These are phyloP conservation scores for Cenchrus americanus DNA, from an alignment of 176 grass and related monocot genomes.

Conservation along the genomic window DNA sequence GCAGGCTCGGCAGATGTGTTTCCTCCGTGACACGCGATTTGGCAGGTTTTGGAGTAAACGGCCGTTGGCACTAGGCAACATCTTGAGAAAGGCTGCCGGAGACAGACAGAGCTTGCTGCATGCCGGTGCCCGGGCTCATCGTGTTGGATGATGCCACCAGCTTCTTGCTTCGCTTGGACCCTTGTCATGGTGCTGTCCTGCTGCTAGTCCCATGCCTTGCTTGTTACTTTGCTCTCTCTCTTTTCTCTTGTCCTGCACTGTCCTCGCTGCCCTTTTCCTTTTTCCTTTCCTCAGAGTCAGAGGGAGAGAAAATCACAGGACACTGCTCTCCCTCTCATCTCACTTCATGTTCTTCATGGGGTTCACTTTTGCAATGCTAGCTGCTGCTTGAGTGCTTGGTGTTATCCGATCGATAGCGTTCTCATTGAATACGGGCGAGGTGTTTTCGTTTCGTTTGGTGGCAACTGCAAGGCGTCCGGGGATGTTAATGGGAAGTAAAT, in stretches of 20 bases:
- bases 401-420: not conserved
- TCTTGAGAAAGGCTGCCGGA: slow-evolving; percentile 22
- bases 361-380: not conserved
- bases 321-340: not conserved
- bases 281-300: not conserved
- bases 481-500: slow-evolving; percentile 29
- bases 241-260: not conserved
- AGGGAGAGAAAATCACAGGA: not conserved
- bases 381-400: not conserved
- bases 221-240: not conserved
- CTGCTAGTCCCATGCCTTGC: not conserved
- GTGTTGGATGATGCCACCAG: slow-evolving; percentile 29
- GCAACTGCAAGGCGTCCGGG: not conserved
- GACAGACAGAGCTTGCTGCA: slow-evolving; percentile 9
- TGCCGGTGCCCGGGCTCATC: not conserved
- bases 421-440: not conserved
- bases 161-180: slow-evolving; percentile 7
- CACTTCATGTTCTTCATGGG: not conserved
- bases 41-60: slow-evolving; percentile 30
- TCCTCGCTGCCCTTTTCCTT: slow-evolving; percentile 9
- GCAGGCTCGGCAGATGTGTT: not conserved
- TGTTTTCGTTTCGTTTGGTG: not conserved
- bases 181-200: slow-evolving; percentile 33
- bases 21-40: slow-evolving; percentile 22
- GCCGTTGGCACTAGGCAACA: slow-evolving; percentile 27